These are phyloP conservation scores for Tetracladium marchalianum DNA, from an alignment of 495 filamentous ascomycete genomes.

Conservation along the genomic window DNA sequence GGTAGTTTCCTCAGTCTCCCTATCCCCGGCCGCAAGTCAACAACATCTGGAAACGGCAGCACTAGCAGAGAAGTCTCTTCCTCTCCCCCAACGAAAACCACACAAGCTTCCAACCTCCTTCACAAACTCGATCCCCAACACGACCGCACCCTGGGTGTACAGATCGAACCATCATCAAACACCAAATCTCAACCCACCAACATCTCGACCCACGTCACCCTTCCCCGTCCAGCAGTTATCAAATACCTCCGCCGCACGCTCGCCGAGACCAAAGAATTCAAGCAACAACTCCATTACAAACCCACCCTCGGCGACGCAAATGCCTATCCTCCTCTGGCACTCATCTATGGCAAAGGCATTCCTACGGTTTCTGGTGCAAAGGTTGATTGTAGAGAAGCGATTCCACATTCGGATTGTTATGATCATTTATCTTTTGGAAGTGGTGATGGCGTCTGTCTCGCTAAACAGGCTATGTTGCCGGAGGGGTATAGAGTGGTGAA, in stretches of 20 bases:
- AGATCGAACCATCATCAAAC: constrained; percentile 31
- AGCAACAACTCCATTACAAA: constrained; percentile 54
- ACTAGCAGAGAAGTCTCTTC: background rate
- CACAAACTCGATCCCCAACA: constrained; percentile 22
- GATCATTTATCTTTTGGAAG: constrained; percentile 80
- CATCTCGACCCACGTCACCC: constrained; percentile 29
- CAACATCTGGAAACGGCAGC: too few species aligned
- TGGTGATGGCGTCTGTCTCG: constrained; percentile 86
- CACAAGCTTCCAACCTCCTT: constrained; percentile 16
- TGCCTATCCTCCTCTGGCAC: constrained; percentile 67
- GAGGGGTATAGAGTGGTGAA: constrained; percentile 62
- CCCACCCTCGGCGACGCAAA: constrained; percentile 51
- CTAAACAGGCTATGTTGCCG: constrained; percentile 78
- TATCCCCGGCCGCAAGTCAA: constrained; percentile 18
- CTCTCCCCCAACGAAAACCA: constrained; percentile 15
- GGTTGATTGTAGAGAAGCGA: constrained; percentile 56
- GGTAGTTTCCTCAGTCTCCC: constrained; percentile 16
- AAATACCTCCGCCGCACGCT: constrained; percentile 74
- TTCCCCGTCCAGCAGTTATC: constrained; percentile 23
- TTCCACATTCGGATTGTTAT: constrained; percentile 69
- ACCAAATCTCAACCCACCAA: constrained; percentile 16
- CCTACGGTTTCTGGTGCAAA: constrained; percentile 77
- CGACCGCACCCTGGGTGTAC: constrained; percentile 37
- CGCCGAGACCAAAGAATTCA: constrained; percentile 59
- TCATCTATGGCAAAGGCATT: constrained; percentile 82